phyloP scores from a whole-genome alignment of 2,329 filamentous ascomycete species.

The Kalaharituber pfeilii region DNA sequence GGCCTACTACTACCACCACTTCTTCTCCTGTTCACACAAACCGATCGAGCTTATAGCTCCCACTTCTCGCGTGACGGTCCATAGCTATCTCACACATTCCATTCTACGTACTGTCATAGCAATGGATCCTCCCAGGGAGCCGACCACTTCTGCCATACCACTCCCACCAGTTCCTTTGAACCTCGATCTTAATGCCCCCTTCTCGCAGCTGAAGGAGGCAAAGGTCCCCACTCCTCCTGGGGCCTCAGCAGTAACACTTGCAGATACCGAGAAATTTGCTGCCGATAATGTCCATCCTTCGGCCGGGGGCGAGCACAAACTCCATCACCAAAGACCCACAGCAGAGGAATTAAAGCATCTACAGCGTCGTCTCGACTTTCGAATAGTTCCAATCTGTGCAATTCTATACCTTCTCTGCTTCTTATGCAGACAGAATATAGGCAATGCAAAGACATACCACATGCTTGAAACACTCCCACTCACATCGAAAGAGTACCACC shows the following conservation, averaged over 20 bases:
- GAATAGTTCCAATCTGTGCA: constrained; percentile 38
- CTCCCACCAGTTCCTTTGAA: background rate
- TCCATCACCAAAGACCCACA: background rate
- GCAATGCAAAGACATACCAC: constrained; percentile 41
- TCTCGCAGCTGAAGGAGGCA: no score
- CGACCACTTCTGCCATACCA: background rate
- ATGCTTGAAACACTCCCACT: constrained; percentile 28
- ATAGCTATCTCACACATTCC: no score
- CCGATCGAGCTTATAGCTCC: no score
- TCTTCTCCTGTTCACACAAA: no score
- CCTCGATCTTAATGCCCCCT: background rate
- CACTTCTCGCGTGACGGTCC: no score
- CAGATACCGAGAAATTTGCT: background rate
- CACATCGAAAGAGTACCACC: constrained; percentile 27
- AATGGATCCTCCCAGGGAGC: background rate
- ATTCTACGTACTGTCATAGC: background rate
- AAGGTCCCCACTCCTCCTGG: background rate
- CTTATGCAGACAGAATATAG: constrained; percentile 42
- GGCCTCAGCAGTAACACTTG: background rate
- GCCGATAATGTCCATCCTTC: background rate
- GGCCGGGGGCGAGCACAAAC: background rate
- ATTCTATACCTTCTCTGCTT: constrained; percentile 40
- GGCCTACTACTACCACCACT: no score
- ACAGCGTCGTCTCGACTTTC: constrained; percentile 29
- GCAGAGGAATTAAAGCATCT: background rate